These are phyloP conservation scores for Trichoderma sp. DNA, from an alignment of 2,329 filamentous ascomycete species.

Conservation along the genomic window DNA sequence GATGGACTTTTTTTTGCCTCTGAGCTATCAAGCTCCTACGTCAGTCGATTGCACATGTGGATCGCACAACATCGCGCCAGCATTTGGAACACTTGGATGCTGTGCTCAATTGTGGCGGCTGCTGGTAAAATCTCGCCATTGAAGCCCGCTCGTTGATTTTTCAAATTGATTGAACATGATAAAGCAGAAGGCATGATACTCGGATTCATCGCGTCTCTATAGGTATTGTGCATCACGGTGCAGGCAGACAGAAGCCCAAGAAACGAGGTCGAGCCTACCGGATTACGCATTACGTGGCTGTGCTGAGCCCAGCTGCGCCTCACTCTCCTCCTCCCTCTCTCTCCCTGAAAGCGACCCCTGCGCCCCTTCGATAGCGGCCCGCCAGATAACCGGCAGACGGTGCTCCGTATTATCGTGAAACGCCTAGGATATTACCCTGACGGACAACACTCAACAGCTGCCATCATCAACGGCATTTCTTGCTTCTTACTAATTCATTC, in stretches of 20 bases:
- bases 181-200: background rate
- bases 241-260: background rate
- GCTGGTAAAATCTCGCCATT: too few species aligned
- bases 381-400: conserved; percentile 12
- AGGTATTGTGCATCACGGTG: background rate
- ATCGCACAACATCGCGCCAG: background rate
- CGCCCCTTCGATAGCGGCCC: conserved; percentile 14
- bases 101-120: background rate
- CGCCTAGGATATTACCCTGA: background rate
- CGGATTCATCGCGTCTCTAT: too few species aligned
- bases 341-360: conserved; percentile 23
- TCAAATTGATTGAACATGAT: too few species aligned
- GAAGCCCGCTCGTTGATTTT: too few species aligned
- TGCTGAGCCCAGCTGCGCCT: conserved; percentile 23
- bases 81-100: background rate
- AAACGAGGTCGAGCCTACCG: conserved; percentile 1
- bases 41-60: background rate
- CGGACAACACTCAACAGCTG: background rate
- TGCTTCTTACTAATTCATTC: background rate
- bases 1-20: background rate
- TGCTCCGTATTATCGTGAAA: conserved; percentile 22
- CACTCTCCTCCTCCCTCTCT: conserved; percentile 5
- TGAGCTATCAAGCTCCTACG: background rate
- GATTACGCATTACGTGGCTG: conserved; percentile 26
- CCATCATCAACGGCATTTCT: too few species aligned